A percentile compares a stretch with the other conserved stretches of the same genome.
Evolutionary conservation across 768 basidiomycete species (phyloP).

Genomic region (Tulasnella sp.): DNA sequence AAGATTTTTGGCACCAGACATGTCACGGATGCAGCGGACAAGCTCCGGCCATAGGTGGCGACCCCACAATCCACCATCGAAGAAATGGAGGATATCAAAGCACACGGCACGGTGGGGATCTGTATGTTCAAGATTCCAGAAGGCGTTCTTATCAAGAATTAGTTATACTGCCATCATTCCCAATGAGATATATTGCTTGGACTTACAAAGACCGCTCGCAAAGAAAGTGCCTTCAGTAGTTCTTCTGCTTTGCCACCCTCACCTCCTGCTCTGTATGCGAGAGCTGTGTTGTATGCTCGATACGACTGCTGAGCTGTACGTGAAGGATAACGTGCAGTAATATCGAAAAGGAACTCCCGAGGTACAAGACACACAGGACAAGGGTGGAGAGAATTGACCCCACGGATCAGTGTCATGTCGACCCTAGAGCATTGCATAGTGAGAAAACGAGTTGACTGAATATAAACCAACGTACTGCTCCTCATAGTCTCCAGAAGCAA

Average conservation of each 20-base stretch:
- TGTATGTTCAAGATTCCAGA: neutral
- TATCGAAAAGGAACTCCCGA: neutral
- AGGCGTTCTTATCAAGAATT: neutral
- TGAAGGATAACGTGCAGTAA: neutral
- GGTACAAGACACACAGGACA: constrained; percentile 13
- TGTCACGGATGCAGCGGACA: neutral
- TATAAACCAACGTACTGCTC: constrained; percentile 11
- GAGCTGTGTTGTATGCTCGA: neutral
- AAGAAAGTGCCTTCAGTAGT: neutral
- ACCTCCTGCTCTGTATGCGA: neutral
- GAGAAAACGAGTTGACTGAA: neutral
- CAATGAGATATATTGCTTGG: neutral
- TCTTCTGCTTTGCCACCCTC: neutral
- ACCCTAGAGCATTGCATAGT: neutral
- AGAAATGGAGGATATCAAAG: constrained; percentile 3
- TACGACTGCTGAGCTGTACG: neutral
- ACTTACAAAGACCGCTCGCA: neutral
- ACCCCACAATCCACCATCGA: constrained; percentile 8
- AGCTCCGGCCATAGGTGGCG: neutral
- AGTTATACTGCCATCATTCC: no score
- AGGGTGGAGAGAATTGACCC: neutral
- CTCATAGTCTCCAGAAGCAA: neutral
- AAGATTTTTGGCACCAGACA: neutral
- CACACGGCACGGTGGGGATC: neutral
- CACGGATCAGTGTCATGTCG: constrained; percentile 2